phyloP scores from a whole-genome alignment of 495 filamentous ascomycete genomes.

The Usnea hakonensis region DNA sequence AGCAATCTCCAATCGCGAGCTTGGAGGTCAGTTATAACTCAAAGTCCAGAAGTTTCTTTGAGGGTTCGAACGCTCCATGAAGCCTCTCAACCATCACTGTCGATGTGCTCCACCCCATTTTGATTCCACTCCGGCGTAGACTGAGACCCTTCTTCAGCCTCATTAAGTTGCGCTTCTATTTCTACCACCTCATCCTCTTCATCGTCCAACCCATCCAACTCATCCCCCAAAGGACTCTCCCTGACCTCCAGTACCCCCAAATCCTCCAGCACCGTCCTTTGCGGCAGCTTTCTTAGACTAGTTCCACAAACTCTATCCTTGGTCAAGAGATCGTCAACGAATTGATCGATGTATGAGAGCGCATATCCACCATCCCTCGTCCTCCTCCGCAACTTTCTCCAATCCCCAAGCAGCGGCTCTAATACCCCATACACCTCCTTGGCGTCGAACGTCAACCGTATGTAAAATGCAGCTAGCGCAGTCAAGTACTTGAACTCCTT shows the following conservation, averaged over 20 bases:
- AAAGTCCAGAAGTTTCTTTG: background rate
- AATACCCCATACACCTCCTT: conserved; percentile 71
- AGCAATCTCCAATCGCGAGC: background rate
- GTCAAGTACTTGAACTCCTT: conserved; percentile 86
- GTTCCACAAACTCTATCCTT: conserved; percentile 89
- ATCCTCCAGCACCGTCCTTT: conserved; percentile 78
- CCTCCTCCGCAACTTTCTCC: conserved; percentile 70
- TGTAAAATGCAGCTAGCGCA: conserved; percentile 82
- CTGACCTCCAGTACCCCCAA: conserved; percentile 78
- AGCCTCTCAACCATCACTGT: conserved; percentile 4
- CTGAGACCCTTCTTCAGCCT: background rate
- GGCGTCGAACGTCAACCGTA: conserved; percentile 78
- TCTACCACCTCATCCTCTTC: conserved; percentile 41
- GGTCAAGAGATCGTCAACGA: conserved; percentile 83
- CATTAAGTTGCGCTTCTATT: background rate
- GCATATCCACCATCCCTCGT: conserved; percentile 59
- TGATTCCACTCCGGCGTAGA: conserved; percentile 3
- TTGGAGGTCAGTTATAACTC: background rate
- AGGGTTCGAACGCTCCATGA: background rate
- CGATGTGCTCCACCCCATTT: background rate
- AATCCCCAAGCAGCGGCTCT: conserved; percentile 78
- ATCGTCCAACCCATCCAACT: conserved; percentile 75
- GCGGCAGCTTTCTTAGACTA: conserved; percentile 84
- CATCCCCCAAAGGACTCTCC: conserved; percentile 69
- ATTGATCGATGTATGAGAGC: conserved; percentile 82